Evolutionary conservation across 129 eudicot genomes (phyloP).

Genomic region (Chrysanthemum lavandulifolium): DNA sequence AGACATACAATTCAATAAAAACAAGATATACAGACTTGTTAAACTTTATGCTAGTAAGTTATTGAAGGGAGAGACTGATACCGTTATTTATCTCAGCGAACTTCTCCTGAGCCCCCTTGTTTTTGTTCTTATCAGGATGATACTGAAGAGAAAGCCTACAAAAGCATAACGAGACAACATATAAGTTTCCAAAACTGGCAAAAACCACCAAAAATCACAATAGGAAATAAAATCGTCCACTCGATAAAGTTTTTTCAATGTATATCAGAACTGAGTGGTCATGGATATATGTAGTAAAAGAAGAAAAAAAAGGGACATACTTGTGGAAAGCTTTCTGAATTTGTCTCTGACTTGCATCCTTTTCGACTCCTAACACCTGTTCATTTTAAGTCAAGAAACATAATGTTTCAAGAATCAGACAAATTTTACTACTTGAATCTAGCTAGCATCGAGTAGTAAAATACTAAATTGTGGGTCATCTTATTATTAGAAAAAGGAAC

Average conservation of each 20-base stretch:
- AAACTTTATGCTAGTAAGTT: not conserved
- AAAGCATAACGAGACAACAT: slow-evolving; percentile 1
- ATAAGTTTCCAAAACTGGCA: slow-evolving; percentile 6
- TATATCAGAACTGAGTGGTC: not conserved
- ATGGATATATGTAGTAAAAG: not conserved
- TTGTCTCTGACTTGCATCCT: slow-evolving; percentile 80
- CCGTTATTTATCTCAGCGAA: slow-evolving; percentile 98
- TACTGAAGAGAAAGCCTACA: slow-evolving; percentile 87
- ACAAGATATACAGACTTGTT: too few species aligned
- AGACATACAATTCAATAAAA: too few species aligned
- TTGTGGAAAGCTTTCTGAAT: slow-evolving; percentile 98
- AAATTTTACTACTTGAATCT: too few species aligned
- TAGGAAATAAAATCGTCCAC: not conserved
- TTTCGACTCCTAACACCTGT: slow-evolving; percentile 91
- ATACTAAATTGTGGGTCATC: too few species aligned
- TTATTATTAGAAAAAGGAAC: too few species aligned
- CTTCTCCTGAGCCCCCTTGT: slow-evolving; percentile 92
- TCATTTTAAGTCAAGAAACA: slow-evolving; percentile 17
- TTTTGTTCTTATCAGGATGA: slow-evolving; percentile 98
- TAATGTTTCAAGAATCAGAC: not conserved
- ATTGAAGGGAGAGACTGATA: slow-evolving; percentile 13
- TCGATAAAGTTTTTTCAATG: not conserved
- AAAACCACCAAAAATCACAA: not conserved
- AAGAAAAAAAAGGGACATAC: slow-evolving; percentile 43
- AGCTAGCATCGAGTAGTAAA: too few species aligned